Evolutionary conservation across 768 basidiomycete species (phyloP), one percentile per base, ranked within the genome.

Genomic region (Collybia sordida): DNA sequence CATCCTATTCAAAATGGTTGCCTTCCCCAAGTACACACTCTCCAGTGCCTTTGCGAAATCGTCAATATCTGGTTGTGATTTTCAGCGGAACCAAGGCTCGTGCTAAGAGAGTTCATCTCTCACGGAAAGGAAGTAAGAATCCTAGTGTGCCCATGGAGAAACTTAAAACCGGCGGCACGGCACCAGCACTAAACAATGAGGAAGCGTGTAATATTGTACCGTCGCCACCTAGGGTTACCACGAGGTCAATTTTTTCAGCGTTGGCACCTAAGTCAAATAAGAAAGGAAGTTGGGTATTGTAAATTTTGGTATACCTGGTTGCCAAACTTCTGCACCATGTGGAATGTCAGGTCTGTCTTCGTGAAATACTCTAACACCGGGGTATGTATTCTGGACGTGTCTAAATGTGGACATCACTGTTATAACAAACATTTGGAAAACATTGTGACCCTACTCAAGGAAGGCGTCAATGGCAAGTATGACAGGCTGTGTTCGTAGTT

Each of bases 191-290:
- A 67, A 98, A 98, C 7, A 98, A 71, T 6, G 92, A 92, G 1
- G 94, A 94, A 0, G 93, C 91, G 62, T 95, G 93, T 1, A 98
- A 77, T 42, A 97, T 94, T 4, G 95, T 97, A 7, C 95, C 95
- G 62, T 98, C 95, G 27, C 95, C 95, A 39, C 95, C 95, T 1
- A 98, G 70, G 0, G 95, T 96, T 22, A 97, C 83, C 17, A 97
- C 86, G 7, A 98, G 73, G 64, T 93, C 90, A 50, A 96, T 89
- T 47, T 78, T 78, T 55, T 83, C 73, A 3, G 85, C 72, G 42
- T 71, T 69, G 38, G 72, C 75, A 40, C 78, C 78, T 73, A 37
- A 36, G 28, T 44, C 27, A 49, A 38, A 18, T 47, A n/a, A 40
- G 21, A 35, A 24, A 34, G 40, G 25, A 27, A 11, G 28, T 28